Conservation (phyloP, 257 asterid genomes). For the Solanum boliviense region DNA sequence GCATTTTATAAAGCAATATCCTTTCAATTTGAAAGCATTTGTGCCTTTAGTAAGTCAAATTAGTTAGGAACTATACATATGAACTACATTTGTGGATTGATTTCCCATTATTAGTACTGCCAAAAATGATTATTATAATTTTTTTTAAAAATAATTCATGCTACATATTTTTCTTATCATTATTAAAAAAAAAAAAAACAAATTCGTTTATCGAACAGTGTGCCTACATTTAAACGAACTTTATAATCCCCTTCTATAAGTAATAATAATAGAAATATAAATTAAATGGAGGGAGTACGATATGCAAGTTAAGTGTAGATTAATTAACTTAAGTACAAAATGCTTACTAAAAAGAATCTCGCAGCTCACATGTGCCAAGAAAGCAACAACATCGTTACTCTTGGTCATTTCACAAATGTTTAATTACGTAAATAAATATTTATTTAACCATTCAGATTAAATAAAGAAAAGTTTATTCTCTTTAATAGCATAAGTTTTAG, state of each 20-base stretch:
- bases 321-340: not conserved
- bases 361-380: not conserved
- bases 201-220: not conserved
- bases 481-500: not conserved
- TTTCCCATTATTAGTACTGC: not conserved
- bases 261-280: not conserved
- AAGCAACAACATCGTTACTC: not conserved
- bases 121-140: not conserved
- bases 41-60: not conserved
- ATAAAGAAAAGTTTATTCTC: not conserved
- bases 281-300: not conserved
- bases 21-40: not conserved
- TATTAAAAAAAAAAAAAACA: not conserved
- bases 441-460: not conserved
- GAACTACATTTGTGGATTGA: not conserved
- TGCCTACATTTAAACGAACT: not conserved
- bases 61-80: not conserved
- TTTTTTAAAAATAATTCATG: not conserved
- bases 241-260: not conserved
- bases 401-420: not conserved
- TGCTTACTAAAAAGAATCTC: not conserved
- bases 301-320: not conserved
- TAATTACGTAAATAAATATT: not conserved
- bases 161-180: not conserved
- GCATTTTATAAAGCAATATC: not conserved